A percentile compares a stretch with the other conserved stretches of the same genome.
Conservation (phyloP, 495 filamentous ascomycete genomes). For the Hypoxylon lienhwacheense region DNA sequence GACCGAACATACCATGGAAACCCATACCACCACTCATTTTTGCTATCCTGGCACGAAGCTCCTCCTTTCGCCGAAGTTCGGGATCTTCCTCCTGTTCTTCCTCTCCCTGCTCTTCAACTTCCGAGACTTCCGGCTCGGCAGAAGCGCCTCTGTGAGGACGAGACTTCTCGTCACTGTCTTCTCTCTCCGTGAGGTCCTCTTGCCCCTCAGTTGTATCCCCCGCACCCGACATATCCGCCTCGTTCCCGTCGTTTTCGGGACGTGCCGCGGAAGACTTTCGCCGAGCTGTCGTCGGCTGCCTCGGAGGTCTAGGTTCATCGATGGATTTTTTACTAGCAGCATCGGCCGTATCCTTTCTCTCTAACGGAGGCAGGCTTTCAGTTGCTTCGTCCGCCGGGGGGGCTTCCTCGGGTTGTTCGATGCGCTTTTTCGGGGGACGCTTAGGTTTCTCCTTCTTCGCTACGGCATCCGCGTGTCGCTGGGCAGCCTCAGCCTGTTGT, state of each 20-base stretch:
- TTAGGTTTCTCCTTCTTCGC: conserved; percentile 91
- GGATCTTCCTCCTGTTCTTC: conserved; percentile 92
- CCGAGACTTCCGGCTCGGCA: conserved; percentile 47
- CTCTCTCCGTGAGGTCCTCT: conserved; percentile 72
- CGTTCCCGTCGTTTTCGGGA: conserved; percentile 73
- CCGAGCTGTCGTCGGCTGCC: conserved; percentile 46
- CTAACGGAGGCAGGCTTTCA: conserved; percentile 43
- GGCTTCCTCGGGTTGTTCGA: conserved; percentile 62
- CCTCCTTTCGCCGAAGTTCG: conserved; percentile 81
- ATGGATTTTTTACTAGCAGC: conserved; percentile 57
- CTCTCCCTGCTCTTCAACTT: conserved; percentile 66
- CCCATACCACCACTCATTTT: conserved; percentile 99
- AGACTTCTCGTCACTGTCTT: conserved; percentile 67
- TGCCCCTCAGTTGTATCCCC: conserved; percentile 81
- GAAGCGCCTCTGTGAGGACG: conserved; percentile 33
- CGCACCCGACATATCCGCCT: conserved; percentile 86
- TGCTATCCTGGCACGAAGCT: conserved; percentile 91
- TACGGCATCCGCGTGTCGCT: conserved; percentile 73
- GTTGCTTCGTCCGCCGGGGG: conserved; percentile 44
- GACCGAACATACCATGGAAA: conserved; percentile 91
- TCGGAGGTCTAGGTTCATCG: conserved; percentile 56
- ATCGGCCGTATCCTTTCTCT: conserved; percentile 56
- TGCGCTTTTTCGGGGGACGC: conserved; percentile 73
- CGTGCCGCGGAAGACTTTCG: conserved; percentile 58
- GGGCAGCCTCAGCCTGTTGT: conserved; percentile 85